Evolutionary conservation across 2,329 filamentous ascomycete species (phyloP).

Genomic region (Penicillium sp.): DNA sequence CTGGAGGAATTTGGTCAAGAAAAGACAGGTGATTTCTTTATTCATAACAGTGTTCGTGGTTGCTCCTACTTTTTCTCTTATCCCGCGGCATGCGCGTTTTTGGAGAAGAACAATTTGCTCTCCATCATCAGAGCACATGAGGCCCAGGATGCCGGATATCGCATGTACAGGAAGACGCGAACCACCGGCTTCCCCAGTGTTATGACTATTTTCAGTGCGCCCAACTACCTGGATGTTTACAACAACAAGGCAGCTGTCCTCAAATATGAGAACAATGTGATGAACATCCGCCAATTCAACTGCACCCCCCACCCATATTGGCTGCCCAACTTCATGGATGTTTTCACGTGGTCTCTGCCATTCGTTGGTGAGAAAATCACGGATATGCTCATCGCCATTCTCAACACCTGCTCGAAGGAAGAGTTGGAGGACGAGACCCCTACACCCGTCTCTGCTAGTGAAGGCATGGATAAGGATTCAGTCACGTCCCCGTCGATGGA

Average conservation of each 20-base stretch:
- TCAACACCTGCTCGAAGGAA: constrained; percentile 99
- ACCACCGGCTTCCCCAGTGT: constrained; percentile 98
- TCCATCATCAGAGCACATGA: constrained; percentile 98
- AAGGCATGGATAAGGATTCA: not conserved
- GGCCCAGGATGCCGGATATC: constrained; percentile 95
- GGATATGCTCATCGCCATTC: constrained; percentile 97
- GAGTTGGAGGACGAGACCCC: constrained; percentile 88
- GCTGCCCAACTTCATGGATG: constrained; percentile 99
- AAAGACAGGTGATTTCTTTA: constrained; percentile 95
- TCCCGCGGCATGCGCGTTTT: constrained; percentile 90
- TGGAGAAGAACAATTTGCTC: constrained; percentile 97
- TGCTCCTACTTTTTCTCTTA: constrained; percentile 99
- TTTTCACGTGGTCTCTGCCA: constrained; percentile 99
- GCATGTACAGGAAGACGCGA: constrained; percentile 98
- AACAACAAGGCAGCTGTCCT: constrained; percentile 99
- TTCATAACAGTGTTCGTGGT: constrained; percentile 97
- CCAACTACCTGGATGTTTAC: constrained; percentile 98
- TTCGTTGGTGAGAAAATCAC: constrained; percentile 99
- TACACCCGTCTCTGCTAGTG: constrained; percentile 62
- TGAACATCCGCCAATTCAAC: constrained; percentile 99
- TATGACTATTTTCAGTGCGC: constrained; percentile 99
- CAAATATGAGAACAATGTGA: constrained; percentile 99
- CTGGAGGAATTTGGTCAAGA: constrained; percentile 98
- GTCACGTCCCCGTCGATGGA: constrained; percentile 71
- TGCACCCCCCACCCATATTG: constrained; percentile 99